Conservation (phyloP, 2,329 filamentous ascomycete species). For the Colletotrichum endophyticum region DNA sequence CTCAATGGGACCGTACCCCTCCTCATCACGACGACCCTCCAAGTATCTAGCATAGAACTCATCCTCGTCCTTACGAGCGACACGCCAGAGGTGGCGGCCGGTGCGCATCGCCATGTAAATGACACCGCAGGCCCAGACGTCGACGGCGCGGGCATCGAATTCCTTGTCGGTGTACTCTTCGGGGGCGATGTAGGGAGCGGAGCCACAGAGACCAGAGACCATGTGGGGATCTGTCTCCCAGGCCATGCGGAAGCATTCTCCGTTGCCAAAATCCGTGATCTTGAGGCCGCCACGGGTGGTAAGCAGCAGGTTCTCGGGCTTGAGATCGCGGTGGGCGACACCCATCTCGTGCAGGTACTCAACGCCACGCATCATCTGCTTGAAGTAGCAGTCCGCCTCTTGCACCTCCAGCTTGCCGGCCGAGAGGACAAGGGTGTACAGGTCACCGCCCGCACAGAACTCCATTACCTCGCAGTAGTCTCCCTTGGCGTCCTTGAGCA, state of each 20-base stretch:
- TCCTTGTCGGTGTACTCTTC: constrained; percentile 96
- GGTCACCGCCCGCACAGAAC: constrained; percentile 93
- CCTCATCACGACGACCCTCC: constrained; percentile 89
- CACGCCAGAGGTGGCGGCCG: constrained; percentile 91
- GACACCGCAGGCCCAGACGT: constrained; percentile 97
- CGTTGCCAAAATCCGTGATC: constrained; percentile 98
- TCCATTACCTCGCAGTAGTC: constrained; percentile 99
- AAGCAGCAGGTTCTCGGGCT: constrained; percentile 93
- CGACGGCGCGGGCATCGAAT: constrained; percentile 96
- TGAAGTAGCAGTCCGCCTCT: constrained; percentile 98
- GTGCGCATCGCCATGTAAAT: constrained; percentile 99
- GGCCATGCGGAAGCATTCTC: constrained; percentile 99
- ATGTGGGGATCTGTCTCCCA: constrained; percentile 99
- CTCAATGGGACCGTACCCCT: constrained; percentile 96
- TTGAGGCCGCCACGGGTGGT: constrained; percentile 93
- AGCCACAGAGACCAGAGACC: constrained; percentile 96
- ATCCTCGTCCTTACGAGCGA: constrained; percentile 96
- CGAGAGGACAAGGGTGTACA: constrained; percentile 91
- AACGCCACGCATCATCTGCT: constrained; percentile 98
- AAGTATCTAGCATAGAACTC: constrained; percentile 97
- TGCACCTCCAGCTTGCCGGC: constrained; percentile 89
- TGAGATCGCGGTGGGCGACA: constrained; percentile 94
- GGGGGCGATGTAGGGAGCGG: constrained; percentile 94
- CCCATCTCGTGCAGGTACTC: constrained; percentile 99
- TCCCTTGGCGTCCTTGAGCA: constrained; percentile 94